Base-by-base conservation (phyloP, 1,284 basidiomycete species). In the Volvariella volvacea region DNA sequence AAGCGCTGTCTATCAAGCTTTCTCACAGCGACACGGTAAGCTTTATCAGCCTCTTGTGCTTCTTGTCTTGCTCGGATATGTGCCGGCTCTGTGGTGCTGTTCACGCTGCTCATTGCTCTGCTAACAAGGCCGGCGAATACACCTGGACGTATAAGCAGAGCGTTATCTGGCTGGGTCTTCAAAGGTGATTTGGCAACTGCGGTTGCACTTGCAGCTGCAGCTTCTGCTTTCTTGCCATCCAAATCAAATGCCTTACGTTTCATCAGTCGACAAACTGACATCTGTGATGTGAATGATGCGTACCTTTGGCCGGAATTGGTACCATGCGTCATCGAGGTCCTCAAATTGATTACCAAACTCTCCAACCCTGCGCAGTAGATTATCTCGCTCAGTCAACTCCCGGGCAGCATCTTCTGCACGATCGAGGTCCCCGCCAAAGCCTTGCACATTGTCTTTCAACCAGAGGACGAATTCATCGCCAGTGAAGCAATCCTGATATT, bases 401-500 rank as follows among this genome's bases (percentile, higher is more conserved):
- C 66, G 73, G 3, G 88, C 89, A 15, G 84, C 88, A 49, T 89
- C 81, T 52, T 87, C 86, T 2, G 88, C 88, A 39, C 78, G 72
- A 51, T 92, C 88, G 48, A 87, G 67, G 58, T 74, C 83, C 12
- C 80, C 84, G 16, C 76, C 78, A 51, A 90, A 78, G 8, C 73
- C 84, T 48, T 78, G 71, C 3, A 90, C 74, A 50, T 83, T 80
- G 47, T 76, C 73, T 48, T 75, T 76, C 43, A 92, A 63, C 87
- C 87, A 92, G 22, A 71, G 69, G 14, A 82, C 82, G 50, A 91
- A 79, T 50, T 91, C 88, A 34, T 88, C 85, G 41, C 88, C 88
- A 3, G 78, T 81, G 61, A 92, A 92, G 48, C 86, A 87, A 52
- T 89, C 84, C 17, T 82, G 78, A 54, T 93, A 93, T 61, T 91